phyloP scores from a whole-genome alignment of 305 asterid genomes.

The Plantago coronopus region DNA sequence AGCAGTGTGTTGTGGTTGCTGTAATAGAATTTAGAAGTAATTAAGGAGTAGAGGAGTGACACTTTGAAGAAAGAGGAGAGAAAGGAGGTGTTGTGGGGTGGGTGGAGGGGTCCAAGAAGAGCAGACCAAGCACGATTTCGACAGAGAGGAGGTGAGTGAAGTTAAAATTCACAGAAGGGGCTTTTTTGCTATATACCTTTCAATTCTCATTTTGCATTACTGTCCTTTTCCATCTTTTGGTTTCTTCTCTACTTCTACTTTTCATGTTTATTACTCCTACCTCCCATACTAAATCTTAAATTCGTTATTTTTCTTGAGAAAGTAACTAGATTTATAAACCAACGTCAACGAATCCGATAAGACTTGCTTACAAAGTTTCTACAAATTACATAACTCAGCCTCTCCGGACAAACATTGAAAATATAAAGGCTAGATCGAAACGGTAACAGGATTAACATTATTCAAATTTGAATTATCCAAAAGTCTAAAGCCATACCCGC shows the following conservation, averaged over 20 bases:
- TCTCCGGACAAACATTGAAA: too few relatives aligned
- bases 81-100: slow-evolving; percentile 13
- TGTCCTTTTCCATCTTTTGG: slow-evolving; percentile 16
- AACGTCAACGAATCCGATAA: too few relatives aligned
- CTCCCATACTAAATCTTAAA: neutral
- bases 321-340: neutral
- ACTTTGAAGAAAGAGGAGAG: slow-evolving; percentile 16
- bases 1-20: too few relatives aligned
- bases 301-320: neutral
- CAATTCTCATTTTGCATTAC: slow-evolving; percentile 21
- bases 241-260: slow-evolving; percentile 4
- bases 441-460: too few relatives aligned
- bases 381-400: too few relatives aligned
- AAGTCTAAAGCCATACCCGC: too few relatives aligned
- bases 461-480: too few relatives aligned
- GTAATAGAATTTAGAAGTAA: neutral
- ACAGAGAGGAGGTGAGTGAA: slow-evolving; percentile 22
- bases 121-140: slow-evolving; percentile 35
- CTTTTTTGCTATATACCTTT: slow-evolving; percentile 28
- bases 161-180: slow-evolving; percentile 30
- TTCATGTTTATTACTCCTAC: neutral
- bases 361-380: too few relatives aligned
- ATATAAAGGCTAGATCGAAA: too few relatives aligned
- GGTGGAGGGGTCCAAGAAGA: slow-evolving; percentile 6
- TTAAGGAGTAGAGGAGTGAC: slow-evolving; percentile 14